Evolutionary conservation across 164 flowering plant species (phyloP).

Genomic region (Warburgia ugandensis): DNA sequence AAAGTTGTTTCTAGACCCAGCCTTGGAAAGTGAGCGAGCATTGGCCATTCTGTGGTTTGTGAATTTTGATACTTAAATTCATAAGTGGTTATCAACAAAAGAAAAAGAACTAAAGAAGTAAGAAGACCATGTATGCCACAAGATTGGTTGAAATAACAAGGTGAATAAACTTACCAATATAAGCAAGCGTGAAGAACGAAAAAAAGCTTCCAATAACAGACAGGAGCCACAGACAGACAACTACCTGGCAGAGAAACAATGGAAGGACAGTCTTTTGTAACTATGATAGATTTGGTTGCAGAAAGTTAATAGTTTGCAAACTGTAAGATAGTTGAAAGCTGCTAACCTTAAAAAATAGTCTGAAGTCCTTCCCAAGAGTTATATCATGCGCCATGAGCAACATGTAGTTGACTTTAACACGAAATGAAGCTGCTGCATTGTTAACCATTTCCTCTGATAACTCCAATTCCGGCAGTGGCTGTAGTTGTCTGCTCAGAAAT

Average conservation of each 20-base stretch:
- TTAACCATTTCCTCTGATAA: constrained; percentile 93
- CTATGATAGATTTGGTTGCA: not conserved
- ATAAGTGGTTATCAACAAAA: no score
- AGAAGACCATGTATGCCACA: not conserved
- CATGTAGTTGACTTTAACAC: constrained; percentile 66
- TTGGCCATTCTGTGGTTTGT: no score
- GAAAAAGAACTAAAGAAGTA: not conserved
- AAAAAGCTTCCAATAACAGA: constrained; percentile 75
- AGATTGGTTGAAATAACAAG: not conserved
- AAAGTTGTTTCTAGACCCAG: no score
- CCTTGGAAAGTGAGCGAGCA: no score
- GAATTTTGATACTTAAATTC: no score
- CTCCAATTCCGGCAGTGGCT: constrained; percentile 64
- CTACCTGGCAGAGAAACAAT: constrained; percentile 49
- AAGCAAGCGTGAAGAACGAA: constrained; percentile 82
- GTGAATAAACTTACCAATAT: constrained; percentile 61
- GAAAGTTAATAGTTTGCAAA: constrained; percentile 1
- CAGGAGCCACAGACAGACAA: constrained; percentile 72
- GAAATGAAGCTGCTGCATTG: constrained; percentile 82
- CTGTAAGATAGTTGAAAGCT: not conserved
- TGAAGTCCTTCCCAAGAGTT: constrained; percentile 87
- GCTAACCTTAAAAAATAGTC: constrained; percentile 76
- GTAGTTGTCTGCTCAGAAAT: constrained; percentile 44
- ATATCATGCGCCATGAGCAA: constrained; percentile 94
- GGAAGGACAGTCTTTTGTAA: not conserved